These are phyloP conservation scores for Anthracocystis setariae DNA, from an alignment of 1,284 basidiomycete species.

Conservation along the genomic window DNA sequence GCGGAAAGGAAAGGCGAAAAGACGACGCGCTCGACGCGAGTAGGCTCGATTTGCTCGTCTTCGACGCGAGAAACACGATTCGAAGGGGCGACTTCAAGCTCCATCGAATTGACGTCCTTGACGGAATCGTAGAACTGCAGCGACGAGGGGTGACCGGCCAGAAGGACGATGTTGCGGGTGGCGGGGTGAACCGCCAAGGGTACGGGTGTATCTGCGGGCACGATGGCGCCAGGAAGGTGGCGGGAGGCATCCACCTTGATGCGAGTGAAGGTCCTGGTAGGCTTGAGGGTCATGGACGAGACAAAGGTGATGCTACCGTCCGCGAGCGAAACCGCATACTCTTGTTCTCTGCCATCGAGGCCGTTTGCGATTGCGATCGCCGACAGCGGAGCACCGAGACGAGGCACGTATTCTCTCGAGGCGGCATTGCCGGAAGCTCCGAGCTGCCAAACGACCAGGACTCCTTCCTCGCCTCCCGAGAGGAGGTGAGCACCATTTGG, in stretches of 20 bases:
- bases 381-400: constrained; percentile 85
- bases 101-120: constrained; percentile 78
- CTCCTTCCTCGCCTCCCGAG: constrained; percentile 94
- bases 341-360: constrained; percentile 74
- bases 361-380: constrained; percentile 74
- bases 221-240: constrained; percentile 27
- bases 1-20: constrained; percentile 71
- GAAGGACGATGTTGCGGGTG: constrained; percentile 73
- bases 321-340: constrained; percentile 82
- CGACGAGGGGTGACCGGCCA: constrained; percentile 92
- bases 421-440: constrained; percentile 70
- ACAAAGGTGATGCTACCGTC: constrained; percentile 87
- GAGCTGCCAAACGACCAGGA: constrained; percentile 86
- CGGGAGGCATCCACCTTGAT: constrained; percentile 73
- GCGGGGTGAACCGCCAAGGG: constrained; percentile 61
- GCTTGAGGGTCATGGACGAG: constrained; percentile 77
- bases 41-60: constrained; percentile 80
- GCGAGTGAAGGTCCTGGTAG: constrained; percentile 79
- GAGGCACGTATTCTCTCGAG: constrained; percentile 77
- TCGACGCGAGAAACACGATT: constrained; percentile 88
- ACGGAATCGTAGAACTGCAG: constrained; percentile 87
- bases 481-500: constrained; percentile 90
- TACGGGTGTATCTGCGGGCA: constrained; percentile 19
- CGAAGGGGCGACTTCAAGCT: constrained; percentile 91
- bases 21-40: constrained; percentile 78